phyloP scores from a whole-genome alignment of 495 filamentous ascomycete genomes.

The Sphaerosporella brunnea region DNA sequence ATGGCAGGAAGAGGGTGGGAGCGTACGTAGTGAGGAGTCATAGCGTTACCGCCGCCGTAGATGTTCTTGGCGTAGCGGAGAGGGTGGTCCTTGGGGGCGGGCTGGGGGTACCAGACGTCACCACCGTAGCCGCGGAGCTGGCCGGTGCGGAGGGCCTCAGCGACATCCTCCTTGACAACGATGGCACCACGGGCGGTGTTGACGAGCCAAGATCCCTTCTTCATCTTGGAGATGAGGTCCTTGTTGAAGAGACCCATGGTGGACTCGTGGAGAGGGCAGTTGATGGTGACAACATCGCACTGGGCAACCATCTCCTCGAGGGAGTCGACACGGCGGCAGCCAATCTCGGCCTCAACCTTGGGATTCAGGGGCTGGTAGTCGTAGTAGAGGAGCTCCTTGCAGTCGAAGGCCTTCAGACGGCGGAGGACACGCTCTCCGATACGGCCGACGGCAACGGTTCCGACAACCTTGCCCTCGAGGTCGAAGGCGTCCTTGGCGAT shows the following conservation, averaged over 20 bases:
- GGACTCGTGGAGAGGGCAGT: conserved; percentile 98
- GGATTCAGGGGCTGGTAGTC: conserved; percentile 88
- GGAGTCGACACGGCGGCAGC: conserved; percentile 66
- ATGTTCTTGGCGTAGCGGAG: conserved; percentile 87
- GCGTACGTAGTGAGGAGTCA: conserved; percentile 86
- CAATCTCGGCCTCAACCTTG: conserved; percentile 90
- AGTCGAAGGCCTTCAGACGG: conserved; percentile 90
- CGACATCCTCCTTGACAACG: conserved; percentile 98
- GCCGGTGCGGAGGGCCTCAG: conserved; percentile 76
- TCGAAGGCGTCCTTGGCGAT: conserved; percentile 97
- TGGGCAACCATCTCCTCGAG: conserved; percentile 91
- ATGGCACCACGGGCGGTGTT: conserved; percentile 98
- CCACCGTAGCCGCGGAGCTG: conserved; percentile 95
- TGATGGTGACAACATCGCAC: conserved; percentile 98
- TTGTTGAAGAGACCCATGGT: conserved; percentile 95
- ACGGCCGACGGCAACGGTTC: conserved; percentile 90
- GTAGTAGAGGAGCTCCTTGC: conserved; percentile 98
- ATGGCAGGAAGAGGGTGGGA: too few species aligned
- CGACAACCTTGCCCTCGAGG: conserved; percentile 92
- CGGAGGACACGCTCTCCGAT: conserved; percentile 96
- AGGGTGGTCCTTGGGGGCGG: conserved; percentile 82
- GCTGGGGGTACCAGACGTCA: conserved; percentile 63
- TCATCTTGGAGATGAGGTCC: conserved; percentile 99
- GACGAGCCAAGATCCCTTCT: conserved; percentile 84
- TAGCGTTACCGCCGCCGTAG: conserved; percentile 93